Evolutionary conservation across 257 asterid genomes (phyloP), one percentile per base, ranked within the genome.

Genomic region (Eustoma russellianum): DNA sequence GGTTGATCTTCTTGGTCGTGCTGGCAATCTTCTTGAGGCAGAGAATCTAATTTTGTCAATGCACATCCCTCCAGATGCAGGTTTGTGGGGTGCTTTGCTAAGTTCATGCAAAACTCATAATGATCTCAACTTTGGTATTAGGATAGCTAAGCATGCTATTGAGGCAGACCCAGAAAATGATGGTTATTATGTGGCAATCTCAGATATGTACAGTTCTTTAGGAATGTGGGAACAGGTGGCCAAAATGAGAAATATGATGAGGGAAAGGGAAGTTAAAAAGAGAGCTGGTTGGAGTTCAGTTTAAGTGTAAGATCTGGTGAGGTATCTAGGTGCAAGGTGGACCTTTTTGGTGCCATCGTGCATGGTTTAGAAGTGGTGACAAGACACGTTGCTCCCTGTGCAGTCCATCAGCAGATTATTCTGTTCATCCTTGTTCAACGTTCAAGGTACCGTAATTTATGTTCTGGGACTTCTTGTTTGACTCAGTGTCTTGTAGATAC

Each of bases 221-320:
- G 93, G 80, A 51, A 74, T 74, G 83, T 85, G 88, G 95, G 79
- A 77, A 44, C 83, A 80, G 58, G 97, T 82, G 5, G 78, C 74
- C 60, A 73, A 38, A 59, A 74, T 82, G 69, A 73, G 97, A 65
- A 46, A 53, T 62, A 41, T 53, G 24, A 82, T 88, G 79, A 76
- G 74, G 76, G 79, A 71, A 46, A 61, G 77, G 60, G 76, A 82
- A 63, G 76, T 88, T 50, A 78, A 66, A 66, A 88, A 85, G 75
- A 65, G 74, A n/a, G 69, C 33, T 52, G 95, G 95, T 35, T 82
- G 86, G 95, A 88, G 97, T 80, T 57, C 83, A 14, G 69, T 81
- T 41, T 88, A 69, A 57, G 43, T 11, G 43, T 24, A 24, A 24
- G 30, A 24, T 24, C 30, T 24, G 30, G 30, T 24, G 30, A 24